Percentiles rank a stretch among this genome's conserved stretches.
These are phyloP conservation scores for Carallia brachiata DNA, from an alignment of 345 rosid genomes.

Conservation along the genomic window DNA sequence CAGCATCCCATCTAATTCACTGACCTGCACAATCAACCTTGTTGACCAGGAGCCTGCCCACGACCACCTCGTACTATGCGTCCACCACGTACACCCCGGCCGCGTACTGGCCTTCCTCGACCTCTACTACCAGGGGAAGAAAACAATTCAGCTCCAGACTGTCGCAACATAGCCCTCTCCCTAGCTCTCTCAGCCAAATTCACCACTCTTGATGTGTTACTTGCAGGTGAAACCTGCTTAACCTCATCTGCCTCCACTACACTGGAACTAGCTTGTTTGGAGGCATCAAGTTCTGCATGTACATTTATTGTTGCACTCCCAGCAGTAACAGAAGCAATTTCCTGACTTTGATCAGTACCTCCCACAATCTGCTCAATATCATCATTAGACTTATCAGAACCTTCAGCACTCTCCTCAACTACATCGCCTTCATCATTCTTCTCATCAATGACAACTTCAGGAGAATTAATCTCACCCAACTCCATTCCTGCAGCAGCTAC, in stretches of 20 bases:
- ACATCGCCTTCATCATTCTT: constrained; percentile 62
- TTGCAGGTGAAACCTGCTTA: constrained; percentile 45
- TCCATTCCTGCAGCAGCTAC: constrained; percentile 34
- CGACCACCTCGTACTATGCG: constrained; percentile 49
- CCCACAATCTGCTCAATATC: constrained; percentile 36
- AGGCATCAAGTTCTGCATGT: constrained; percentile 26
- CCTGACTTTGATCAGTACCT: constrained; percentile 39
- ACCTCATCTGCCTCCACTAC: constrained; percentile 45
- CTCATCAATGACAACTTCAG: constrained; percentile 51
- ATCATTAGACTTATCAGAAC: constrained; percentile 52
- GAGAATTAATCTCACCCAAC: constrained; percentile 35
- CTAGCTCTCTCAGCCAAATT: constrained; percentile 56
- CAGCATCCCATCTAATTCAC: too few relatives aligned
- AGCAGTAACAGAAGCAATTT: constrained; percentile 21
- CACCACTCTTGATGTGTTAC: constrained; percentile 43
- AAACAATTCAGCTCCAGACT: constrained; percentile 37
- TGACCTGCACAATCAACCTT: constrained; percentile 18
- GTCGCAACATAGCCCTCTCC: constrained; percentile 52
- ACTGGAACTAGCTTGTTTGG: constrained; percentile 32
- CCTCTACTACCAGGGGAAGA: constrained; percentile 35
- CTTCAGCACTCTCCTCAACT: constrained; percentile 46
- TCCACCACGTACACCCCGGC: constrained; percentile 36
- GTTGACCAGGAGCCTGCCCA: constrained; percentile 45
- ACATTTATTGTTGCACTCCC: constrained; percentile 28
- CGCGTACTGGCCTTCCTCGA: constrained; percentile 54